phyloP scores from a whole-genome alignment of 2,329 filamentous ascomycete genomes.

The Nannizziopsis barbatae region DNA sequence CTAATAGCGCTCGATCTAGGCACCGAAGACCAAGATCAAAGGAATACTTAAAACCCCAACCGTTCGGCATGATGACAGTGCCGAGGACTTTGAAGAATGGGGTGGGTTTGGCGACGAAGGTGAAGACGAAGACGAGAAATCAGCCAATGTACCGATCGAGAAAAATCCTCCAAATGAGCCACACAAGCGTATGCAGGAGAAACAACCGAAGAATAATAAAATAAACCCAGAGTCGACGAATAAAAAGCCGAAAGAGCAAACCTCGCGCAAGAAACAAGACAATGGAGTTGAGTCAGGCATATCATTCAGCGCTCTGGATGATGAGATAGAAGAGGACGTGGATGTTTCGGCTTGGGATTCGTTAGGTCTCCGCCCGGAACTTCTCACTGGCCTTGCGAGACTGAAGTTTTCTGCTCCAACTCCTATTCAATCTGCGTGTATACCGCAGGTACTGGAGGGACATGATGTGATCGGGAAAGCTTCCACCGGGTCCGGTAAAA shows the following conservation, averaged over 20 bases:
- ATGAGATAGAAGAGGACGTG: constrained; percentile 48
- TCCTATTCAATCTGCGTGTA: constrained; percentile 64
- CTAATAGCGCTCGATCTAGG: constrained; percentile 18
- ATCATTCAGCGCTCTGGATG: constrained; percentile 30
- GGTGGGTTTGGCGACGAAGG: constrained; percentile 51
- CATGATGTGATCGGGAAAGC: constrained; percentile 94
- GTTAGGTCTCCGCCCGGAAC: constrained; percentile 59
- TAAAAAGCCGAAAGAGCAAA: constrained; percentile 22
- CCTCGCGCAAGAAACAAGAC: not conserved
- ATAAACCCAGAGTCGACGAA: constrained; percentile 20
- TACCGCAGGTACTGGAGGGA: constrained; percentile 70
- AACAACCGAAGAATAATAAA: constrained; percentile 23
- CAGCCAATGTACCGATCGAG: not conserved
- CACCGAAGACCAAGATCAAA: constrained; percentile 25
- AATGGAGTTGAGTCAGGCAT: constrained; percentile 24
- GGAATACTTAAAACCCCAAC: constrained; percentile 17
- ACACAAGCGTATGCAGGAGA: constrained; percentile 19
- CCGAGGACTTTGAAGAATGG: constrained; percentile 47
- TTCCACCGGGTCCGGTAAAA: constrained; percentile 92
- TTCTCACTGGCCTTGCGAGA: constrained; percentile 63
- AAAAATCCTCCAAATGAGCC: no score
- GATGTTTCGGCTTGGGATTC: constrained; percentile 64
- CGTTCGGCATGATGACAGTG: constrained; percentile 13
- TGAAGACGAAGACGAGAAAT: not conserved
- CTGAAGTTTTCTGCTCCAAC: constrained; percentile 74